Base-by-base conservation (phyloP, 106 monocot species). In the Gastrodia elata region DNA sequence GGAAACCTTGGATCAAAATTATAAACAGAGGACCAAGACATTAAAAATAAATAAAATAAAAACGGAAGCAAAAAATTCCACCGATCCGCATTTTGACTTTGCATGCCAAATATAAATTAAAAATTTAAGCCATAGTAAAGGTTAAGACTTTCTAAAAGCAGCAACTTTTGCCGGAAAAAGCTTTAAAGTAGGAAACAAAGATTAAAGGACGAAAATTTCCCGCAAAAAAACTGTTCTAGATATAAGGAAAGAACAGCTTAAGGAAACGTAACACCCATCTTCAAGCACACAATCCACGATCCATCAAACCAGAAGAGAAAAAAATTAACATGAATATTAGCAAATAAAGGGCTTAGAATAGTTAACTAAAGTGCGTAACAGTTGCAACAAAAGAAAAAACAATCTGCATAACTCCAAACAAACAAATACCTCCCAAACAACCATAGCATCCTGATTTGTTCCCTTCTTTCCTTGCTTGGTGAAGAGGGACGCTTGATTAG, bases 361-460 rank as follows among this genome's bases (percentile, higher is more conserved):
- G 11, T 61, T 28, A 11, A 32, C 61, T 30, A 61, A 26, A 37
- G 5, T 37, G 67, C 35, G 37, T 5, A 37, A 67, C 6, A 67
- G 37, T 20, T 18, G 10, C 14, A 8, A 7, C 20, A 34, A 67
- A 65, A 65, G 4, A 65, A 36, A 35, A 16, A 32, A 65, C 9
- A 65, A 34, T 10, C 14, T 65, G 65, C 5, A 36, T 27, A 65
- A 39, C 40, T 38, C 39, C 39, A 69, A 40, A 18, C 4, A 69
- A 69, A 16, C 13, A n/a, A n/a, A 69, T 69, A 86, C 86, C 86
- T 86, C 86, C 86, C 86, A 86, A 37, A 79, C 76, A 43, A 86
- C 30, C 86, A 86, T 86, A 69, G 86, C 86, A 70, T 86, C 86
- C 76, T 86, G 86, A 49, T 86, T 86, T 32, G 82, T 82, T n/a